phyloP scores from a whole-genome alignment of 208 protist genomes.

The Leishmania lainsoni region DNA sequence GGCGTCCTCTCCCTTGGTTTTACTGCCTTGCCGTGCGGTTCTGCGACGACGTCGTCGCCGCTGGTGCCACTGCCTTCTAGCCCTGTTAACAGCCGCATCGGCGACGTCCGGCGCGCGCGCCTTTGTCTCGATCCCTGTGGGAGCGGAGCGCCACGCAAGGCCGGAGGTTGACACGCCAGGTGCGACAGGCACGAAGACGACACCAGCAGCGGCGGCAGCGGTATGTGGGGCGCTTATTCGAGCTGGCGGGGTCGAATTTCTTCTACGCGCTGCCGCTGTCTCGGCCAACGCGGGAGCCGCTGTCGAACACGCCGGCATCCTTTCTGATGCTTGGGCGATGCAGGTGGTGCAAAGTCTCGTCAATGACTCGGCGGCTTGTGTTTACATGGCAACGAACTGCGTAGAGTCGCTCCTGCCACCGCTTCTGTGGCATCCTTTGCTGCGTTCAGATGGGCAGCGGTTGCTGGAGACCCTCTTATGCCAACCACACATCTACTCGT shows the following conservation, averaged over 20 bases:
- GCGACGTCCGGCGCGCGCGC: not conserved
- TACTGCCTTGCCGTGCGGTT: not conserved
- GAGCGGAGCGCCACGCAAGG: not conserved
- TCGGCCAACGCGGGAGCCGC: not conserved
- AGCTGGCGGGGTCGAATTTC: conserved; percentile 17
- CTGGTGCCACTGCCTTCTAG: conserved; percentile 29
- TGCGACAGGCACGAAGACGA: not conserved
- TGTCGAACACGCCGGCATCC: not conserved
- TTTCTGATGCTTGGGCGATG: conserved; percentile 27
- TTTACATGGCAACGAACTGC: conserved; percentile 25
- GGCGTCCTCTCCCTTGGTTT: not conserved
- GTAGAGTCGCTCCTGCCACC: conserved; percentile 17
- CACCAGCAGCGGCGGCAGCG: conserved; percentile 4
- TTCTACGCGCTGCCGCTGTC: conserved; percentile 15
- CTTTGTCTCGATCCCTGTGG: not conserved
- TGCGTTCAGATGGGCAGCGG: conserved; percentile 22
- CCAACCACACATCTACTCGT: conserved; percentile 16
- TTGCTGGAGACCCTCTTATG: conserved; percentile 25
- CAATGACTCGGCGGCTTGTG: conserved; percentile 13
- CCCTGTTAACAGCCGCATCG: conserved; percentile 10
- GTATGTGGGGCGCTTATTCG: conserved; percentile 29
- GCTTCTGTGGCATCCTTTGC: conserved; percentile 29
- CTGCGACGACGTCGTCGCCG: not conserved
- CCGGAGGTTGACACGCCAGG: not conserved
- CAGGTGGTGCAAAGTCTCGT: conserved; percentile 12